Base-by-base conservation (phyloP, 306 rosid species). In the Prunus kanzakura region DNA sequence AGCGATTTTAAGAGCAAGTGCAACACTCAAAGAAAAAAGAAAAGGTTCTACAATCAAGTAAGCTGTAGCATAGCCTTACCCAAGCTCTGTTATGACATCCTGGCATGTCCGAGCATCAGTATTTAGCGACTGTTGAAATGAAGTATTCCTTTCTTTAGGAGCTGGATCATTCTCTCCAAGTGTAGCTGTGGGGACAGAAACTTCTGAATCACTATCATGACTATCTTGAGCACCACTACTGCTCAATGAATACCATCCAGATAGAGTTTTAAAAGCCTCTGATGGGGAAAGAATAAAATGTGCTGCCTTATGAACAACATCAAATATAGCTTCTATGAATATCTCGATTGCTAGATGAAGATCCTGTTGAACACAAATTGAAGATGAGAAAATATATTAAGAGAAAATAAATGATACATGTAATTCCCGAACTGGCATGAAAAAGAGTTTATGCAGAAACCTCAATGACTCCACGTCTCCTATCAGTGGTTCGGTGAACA, bases 381-480 rank as follows among this genome's bases (percentile, higher is more conserved):
- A 82, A 67, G 38, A 76, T 76, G 71, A 61, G 30, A 32, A 57
- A 43, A 50, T 22, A 30, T 11, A 11, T n/a, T 35, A 47, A 56
- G 72, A 63, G 71, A 50, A 63, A n/a, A 56, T 14, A 64, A 10
- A 64, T 19, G 3, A 62, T 41, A 16, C 45, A 49, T 43, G 65
- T 29, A 68, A 11, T 30, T 15, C 50, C 46, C 51, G 29, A 45
- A 58, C 20, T 46, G 57, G 64, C 3, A 27, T 6, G 13, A 20
- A 30, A 11, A 11, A 18, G 20, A 55, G 56, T 4, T 54, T 4
- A 56, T 27, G 76, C 63, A 60, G 27, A 78, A 69, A 94, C 98
- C 98, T 94, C 98, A 79, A 94, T 83, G 68, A 94, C 84, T 81
- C 98, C 98, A 23, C 97, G 94, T 50, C 98, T 94, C 84, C 91